phyloP scores from a whole-genome alignment of 2,329 filamentous ascomycete genomes.

The Byssochlamys sp. region DNA sequence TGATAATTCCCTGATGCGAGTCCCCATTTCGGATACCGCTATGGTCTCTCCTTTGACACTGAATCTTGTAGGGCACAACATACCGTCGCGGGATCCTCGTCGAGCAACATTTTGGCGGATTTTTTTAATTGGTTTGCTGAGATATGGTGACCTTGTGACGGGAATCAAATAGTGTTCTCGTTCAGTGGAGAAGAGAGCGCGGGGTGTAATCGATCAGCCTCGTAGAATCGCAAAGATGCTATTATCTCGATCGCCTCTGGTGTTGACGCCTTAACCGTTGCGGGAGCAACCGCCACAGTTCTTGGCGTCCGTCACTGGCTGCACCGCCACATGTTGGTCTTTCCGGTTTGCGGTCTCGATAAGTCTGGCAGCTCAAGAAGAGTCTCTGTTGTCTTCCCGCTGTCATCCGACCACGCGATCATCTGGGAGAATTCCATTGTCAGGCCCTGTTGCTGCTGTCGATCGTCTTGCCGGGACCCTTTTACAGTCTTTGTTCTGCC shows the following conservation, averaged over 20 bases:
- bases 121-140: conserved; percentile 4
- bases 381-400: conserved; percentile 1
- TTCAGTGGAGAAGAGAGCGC: neutral
- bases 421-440: neutral
- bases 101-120: conserved; percentile 68
- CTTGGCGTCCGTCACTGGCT: conserved; percentile 3
- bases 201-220: neutral
- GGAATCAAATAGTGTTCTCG: neutral
- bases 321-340: conserved; percentile 26
- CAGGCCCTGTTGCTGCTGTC: neutral
- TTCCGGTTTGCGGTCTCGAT: conserved; percentile 18
- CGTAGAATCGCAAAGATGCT: neutral
- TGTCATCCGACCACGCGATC: conserved; percentile 1
- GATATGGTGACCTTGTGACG: neutral
- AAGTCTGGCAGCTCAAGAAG: conserved; percentile 2
- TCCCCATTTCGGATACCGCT: neutral
- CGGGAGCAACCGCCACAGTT: conserved; percentile 31
- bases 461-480: neutral
- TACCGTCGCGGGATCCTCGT: conserved; percentile 83
- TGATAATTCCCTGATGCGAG: neutral
- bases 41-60: neutral
- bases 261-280: conserved; percentile 22
- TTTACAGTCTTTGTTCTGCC: neutral
- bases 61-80: conserved; percentile 17
- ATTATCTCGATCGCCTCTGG: neutral